Base-by-base conservation (phyloP, 768 basidiomycete species). In the Phylloporus sp. region DNA sequence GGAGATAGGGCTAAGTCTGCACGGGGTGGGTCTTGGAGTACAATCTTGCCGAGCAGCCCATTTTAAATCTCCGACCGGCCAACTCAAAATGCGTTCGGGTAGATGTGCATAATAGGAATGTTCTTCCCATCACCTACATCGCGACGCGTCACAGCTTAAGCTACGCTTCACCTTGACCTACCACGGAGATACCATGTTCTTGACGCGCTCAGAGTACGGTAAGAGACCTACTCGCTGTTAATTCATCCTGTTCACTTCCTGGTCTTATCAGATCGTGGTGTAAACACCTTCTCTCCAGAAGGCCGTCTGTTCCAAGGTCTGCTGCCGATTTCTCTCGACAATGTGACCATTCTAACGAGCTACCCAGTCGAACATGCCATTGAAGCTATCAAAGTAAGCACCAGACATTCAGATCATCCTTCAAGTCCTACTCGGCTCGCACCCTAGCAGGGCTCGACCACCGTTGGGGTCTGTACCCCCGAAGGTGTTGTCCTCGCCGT, bases 251-350 rank as follows among this genome's bases (percentile, higher is more conserved):
- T 52, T 50, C 18, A 32, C 5, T 50, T 43, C 26, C 51, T 24
- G 5, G 3, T 4, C 47, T 34, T 11, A 22, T 9, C 60, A 91
- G 95, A 97, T 72, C 87, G 95, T 64, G 95, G 94, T 77, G 94
- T 97, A 50, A 97, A 97, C 77, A 98, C 95, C 58, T 98, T 97
- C 78, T 97, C 95, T 16, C 95, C 95, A 10, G 95, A 97, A 72
- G 95, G 95, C 39, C 94, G 95, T 66, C 74, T 99, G 56, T 99
- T 97, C 75, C 95, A 99, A 85, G 95, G 95, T 95, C 57, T 44
- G 74, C 64, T 15, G 6, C n/a, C 6, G 15, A 39, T 12, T 18
- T 35, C 18, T 32, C 46, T 45, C 35, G 43, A 22, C 23, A 10
- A 43, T 26, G 47, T 24, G 13, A 47, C 26, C 13, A 26, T 18